These are phyloP conservation scores for Penicillium crystallinum DNA, from an alignment of 495 filamentous ascomycete genomes.

Conservation along the genomic window DNA sequence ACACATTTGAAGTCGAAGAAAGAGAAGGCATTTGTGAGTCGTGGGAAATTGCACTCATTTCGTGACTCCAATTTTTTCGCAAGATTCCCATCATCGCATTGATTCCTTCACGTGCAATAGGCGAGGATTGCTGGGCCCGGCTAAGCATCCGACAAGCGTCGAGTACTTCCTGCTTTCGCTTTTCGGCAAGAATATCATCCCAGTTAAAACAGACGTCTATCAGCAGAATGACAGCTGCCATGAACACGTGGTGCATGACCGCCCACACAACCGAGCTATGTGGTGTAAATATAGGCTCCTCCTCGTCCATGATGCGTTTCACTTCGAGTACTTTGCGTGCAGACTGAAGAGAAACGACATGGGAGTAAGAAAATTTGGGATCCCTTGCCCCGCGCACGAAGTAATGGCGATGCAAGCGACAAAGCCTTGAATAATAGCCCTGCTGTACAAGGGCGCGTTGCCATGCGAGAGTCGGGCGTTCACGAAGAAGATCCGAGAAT, in stretches of 20 bases:
- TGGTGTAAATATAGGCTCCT: constrained; percentile 22
- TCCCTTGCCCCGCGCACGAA: constrained; percentile 39
- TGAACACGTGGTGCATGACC: constrained; percentile 43
- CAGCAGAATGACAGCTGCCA: constrained; percentile 42
- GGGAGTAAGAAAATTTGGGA: constrained; percentile 41
- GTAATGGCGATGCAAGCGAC: constrained; percentile 40
- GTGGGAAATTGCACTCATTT: constrained; percentile 8
- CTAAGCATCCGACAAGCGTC: constrained; percentile 42
- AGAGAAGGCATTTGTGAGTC: not conserved
- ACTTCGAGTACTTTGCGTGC: constrained; percentile 40
- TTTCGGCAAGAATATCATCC: constrained; percentile 38
- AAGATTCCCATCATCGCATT: constrained; percentile 35
- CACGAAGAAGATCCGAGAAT: constrained; percentile 29
- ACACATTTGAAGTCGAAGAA: not conserved
- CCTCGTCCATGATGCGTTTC: constrained; percentile 37
- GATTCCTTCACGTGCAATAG: constrained; percentile 28
- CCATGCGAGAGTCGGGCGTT: constrained; percentile 35
- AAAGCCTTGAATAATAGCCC: constrained; percentile 38
- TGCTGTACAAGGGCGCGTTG: constrained; percentile 38
- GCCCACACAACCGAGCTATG: constrained; percentile 31
- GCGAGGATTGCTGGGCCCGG: constrained; percentile 30
- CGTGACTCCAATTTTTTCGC: constrained; percentile 27
- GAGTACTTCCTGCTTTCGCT: constrained; percentile 36
- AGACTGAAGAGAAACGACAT: constrained; percentile 37
- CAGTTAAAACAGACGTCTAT: constrained; percentile 44